These are phyloP conservation scores for Fraxinus sp. DNA, from an alignment of 305 asterid species.

Conservation along the genomic window DNA sequence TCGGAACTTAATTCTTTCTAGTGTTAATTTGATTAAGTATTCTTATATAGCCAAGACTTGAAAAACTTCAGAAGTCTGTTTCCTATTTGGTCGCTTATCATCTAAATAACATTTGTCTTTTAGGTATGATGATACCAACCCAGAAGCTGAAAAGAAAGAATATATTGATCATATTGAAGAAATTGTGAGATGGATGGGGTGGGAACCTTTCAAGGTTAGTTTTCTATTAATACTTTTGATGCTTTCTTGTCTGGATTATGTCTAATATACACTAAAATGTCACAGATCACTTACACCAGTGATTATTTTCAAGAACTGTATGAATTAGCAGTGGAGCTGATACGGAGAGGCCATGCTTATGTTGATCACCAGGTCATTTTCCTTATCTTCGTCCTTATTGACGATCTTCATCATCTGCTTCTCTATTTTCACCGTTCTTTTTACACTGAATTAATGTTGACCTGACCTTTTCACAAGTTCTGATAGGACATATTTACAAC, in stretches of 20 bases:
- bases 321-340: conserved; percentile 84
- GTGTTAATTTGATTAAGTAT: neutral
- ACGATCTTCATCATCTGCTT: neutral
- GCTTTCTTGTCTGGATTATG: neutral
- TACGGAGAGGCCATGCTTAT: conserved; percentile 78
- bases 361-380: conserved; percentile 89
- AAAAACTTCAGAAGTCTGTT: neutral
- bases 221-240: conserved; percentile 2
- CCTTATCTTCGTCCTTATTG: neutral
- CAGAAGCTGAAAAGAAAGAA: conserved; percentile 96
- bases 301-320: conserved; percentile 89
- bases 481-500: neutral
- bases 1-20: neutral
- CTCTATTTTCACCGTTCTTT: neutral
- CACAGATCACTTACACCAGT: conserved; percentile 88
- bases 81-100: neutral
- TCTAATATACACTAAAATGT: conserved; percentile 20
- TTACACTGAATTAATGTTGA: neutral
- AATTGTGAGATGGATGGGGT: conserved; percentile 96
- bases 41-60: neutral
- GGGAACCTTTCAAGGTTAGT: conserved; percentile 89
- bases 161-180: conserved; percentile 87
- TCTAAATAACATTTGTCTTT: conserved; percentile 16
- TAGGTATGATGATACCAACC: conserved; percentile 91
- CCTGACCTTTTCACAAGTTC: neutral